Evolutionary conservation across 495 filamentous ascomycete species (phyloP).

Genomic region (Friedmanniomyces simplex): DNA sequence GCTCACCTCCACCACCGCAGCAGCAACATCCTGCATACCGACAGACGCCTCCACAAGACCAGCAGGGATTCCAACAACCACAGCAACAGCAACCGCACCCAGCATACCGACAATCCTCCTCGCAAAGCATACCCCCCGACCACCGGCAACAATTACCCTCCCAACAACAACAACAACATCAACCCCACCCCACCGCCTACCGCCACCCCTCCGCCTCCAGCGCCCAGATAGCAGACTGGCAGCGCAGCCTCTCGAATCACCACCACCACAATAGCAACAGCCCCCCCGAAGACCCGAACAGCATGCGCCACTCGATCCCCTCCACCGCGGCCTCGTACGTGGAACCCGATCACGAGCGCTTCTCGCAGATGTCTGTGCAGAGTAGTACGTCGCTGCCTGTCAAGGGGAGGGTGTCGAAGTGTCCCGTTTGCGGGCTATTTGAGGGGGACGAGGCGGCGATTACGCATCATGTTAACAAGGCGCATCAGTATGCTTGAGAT

Average conservation of each 20-base stretch:
- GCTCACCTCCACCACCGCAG: background rate
- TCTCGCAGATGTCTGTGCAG: slow-evolving; percentile 9
- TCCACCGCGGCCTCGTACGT: background rate
- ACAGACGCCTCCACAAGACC: background rate
- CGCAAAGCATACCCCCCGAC: background rate
- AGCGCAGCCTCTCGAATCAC: background rate
- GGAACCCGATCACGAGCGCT: slow-evolving; percentile 8
- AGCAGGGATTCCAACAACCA: background rate
- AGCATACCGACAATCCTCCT: background rate
- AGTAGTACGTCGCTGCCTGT: background rate
- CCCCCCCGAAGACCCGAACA: background rate
- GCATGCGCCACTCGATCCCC: slow-evolving; percentile 3
- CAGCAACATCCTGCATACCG: background rate
- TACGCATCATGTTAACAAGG: slow-evolving; percentile 6
- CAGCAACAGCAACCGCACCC: background rate
- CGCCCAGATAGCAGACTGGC: slow-evolving; percentile 2
- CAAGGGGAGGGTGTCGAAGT: background rate
- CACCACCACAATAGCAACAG: no score
- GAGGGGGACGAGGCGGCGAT: slow-evolving; percentile 14
- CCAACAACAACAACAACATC: background rate
- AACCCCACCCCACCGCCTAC: background rate
- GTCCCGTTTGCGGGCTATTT: slow-evolving; percentile 14
- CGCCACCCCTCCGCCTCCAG: background rate
- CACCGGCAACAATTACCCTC: background rate
- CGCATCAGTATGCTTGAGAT: slow-evolving; percentile 2